Evolutionary conservation across 1,139 yeast species (phyloP).

Genomic region (Lodderomyces beijingensis): DNA sequence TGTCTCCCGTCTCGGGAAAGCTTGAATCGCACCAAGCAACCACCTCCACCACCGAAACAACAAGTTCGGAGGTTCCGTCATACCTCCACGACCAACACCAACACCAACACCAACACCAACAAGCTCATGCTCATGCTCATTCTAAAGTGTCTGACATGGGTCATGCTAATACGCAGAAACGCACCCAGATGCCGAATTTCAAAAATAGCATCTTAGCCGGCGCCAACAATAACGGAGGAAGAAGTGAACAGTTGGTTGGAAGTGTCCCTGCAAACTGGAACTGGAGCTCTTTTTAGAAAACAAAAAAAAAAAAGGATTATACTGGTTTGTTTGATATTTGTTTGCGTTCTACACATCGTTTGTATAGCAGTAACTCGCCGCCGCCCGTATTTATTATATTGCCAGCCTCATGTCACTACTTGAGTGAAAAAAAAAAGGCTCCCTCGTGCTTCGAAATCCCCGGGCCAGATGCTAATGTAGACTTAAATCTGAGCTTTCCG

Average conservation of each 20-base stretch:
- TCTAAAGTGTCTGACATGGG: background rate
- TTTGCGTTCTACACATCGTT: too few relatives aligned
- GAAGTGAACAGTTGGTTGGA: conserved; percentile 38
- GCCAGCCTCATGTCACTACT: too few relatives aligned
- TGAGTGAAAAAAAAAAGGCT: too few relatives aligned
- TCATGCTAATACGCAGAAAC: conserved; percentile 1
- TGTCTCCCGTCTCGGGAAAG: background rate
- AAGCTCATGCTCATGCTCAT: conserved; percentile 2
- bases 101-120: conserved; percentile 1
- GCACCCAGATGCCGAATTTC: conserved; percentile 1
- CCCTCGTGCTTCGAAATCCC: too few relatives aligned
- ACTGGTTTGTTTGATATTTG: too few relatives aligned
- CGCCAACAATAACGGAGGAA: conserved; percentile 8
- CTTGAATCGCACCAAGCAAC: background rate
- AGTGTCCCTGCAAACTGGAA: conserved; percentile 77
- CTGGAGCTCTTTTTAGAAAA: conserved; percentile 60
- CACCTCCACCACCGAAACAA: conserved; percentile 6
- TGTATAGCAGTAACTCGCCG: too few relatives aligned
- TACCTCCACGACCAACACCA: conserved; percentile 1
- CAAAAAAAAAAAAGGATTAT: too few relatives aligned
- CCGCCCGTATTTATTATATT: too few relatives aligned
- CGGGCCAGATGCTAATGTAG: too few relatives aligned
- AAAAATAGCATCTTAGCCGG: conserved; percentile 1
- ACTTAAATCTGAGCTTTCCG: too few relatives aligned
- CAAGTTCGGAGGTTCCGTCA: background rate